Base-by-base conservation (phyloP, 148 eudicot species). In the Cornus suecica region DNA sequence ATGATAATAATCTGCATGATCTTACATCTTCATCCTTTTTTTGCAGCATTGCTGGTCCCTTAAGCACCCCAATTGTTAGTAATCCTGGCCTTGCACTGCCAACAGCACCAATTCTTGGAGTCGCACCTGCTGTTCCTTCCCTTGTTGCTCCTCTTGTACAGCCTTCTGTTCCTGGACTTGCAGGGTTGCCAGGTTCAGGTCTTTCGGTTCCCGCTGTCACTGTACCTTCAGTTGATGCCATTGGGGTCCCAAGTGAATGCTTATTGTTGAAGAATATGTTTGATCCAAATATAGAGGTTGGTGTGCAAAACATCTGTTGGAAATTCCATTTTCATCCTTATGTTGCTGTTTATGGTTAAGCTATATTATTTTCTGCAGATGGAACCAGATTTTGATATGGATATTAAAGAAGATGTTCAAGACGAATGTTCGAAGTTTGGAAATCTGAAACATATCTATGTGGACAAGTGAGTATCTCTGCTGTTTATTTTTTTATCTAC, bases 201-300 rank as follows among this genome's bases (percentile, higher is more conserved):
- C 81, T 89, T 66, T 61, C 91, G 76, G 78, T 80, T 68, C 87
- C 97, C 13, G 71, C 87, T 25, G 72, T 83, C 58, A 80, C 80
- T 63, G 48, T 78, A 73, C 89, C 97, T 54, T 68, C 88, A 42
- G 73, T 79, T 65, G 94, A 90, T 72, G 54, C 85, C n/a, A 73
- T 94, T 71, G 97, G 98, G 32, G 87, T 83, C 66, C 94, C 94
- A 48, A 94, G 91, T 73, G 97, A 94, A 80, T 94, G 97, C 82
- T 79, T 94, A 65, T 74, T 91, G 80, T 78, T 94, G 82, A 94
- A 87, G 82, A 94, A 94, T 86, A 91, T 94, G 98, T 91, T 94
- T 89, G 98, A 94, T 84, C 94, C 90, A 3, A 83, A 75, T 5
- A 25, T 81, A 72, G 98, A 94, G 97, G 98, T 91, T 74, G 26